These are phyloP conservation scores for Ochetophila trinervis DNA, from an alignment of 306 rosid species.

Conservation along the genomic window DNA sequence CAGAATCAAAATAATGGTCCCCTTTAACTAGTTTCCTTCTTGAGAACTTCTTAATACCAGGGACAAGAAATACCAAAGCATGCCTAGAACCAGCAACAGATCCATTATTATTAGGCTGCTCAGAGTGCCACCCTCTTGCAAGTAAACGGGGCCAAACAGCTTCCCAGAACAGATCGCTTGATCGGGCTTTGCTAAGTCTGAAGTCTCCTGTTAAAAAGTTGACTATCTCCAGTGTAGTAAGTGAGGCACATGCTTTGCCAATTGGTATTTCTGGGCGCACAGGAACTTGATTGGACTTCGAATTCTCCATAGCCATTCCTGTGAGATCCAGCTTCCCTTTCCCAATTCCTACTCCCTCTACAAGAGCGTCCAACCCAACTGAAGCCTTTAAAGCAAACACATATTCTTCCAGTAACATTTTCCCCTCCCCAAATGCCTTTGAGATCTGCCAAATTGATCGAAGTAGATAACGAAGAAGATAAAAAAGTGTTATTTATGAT, in stretches of 20 bases:
- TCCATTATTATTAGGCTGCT: constrained; percentile 61
- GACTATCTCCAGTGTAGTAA: constrained; percentile 61
- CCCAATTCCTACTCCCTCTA: constrained; percentile 77
- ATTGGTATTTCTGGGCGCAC: constrained; percentile 73
- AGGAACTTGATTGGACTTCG: constrained; percentile 50
- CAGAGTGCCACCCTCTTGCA: constrained; percentile 97
- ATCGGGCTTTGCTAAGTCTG: constrained; percentile 87
- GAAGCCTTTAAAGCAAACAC: constrained; percentile 52
- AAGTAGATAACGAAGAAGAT: neutral
- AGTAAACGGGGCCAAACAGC: constrained; percentile 99
- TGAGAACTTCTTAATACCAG: constrained; percentile 76
- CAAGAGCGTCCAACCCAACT: constrained; percentile 68
- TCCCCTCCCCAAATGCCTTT: constrained; percentile 62
- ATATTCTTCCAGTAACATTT: constrained; percentile 66
- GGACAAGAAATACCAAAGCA: constrained; percentile 75
- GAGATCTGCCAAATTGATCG: constrained; percentile 54
- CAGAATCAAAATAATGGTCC: constrained; percentile 71
- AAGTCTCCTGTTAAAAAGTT: constrained; percentile 75
- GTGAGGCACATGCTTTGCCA: constrained; percentile 80
- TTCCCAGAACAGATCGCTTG: constrained; percentile 93
- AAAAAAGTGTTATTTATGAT: neutral
- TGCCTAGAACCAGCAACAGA: constrained; percentile 48
- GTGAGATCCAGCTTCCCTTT: constrained; percentile 88
- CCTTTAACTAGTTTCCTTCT: constrained; percentile 75
- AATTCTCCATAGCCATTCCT: constrained; percentile 44